phyloP scores from a whole-genome alignment of 306 rosid genomes.

The Gynostemma pentaphyllum region DNA sequence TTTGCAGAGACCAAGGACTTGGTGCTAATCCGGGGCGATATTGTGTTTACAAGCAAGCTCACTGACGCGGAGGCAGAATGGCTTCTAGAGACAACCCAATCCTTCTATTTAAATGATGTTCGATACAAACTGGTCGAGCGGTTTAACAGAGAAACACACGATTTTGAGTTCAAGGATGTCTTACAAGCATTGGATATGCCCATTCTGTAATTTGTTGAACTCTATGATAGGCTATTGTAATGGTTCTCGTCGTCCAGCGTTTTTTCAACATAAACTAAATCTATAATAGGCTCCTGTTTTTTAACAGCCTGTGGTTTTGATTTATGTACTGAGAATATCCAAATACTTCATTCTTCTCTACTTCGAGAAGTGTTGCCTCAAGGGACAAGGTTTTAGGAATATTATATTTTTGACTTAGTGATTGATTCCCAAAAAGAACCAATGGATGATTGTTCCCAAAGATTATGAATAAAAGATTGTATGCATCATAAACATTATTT shows the following conservation, averaged over 20 bases:
- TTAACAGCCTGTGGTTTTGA: not conserved
- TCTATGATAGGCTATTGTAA: not conserved
- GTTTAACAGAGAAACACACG: slow-evolving; percentile 74
- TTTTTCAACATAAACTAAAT: not conserved
- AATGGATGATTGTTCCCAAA: not conserved
- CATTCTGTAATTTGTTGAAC: slow-evolving; percentile 22
- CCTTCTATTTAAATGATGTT: slow-evolving; percentile 68
- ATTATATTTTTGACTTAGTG: not conserved
- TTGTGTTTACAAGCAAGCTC: slow-evolving; percentile 74
- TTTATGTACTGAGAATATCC: not conserved
- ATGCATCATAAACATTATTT: not conserved
- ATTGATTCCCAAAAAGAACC: no score
- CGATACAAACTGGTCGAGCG: slow-evolving; percentile 73
- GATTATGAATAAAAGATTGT: not conserved
- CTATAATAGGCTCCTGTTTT: not conserved
- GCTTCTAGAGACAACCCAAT: slow-evolving; percentile 69
- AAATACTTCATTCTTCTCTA: not conserved
- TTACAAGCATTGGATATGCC: slow-evolving; percentile 76
- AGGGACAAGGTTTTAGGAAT: not conserved
- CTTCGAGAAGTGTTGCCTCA: not conserved
- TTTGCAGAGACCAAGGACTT: slow-evolving; percentile 80
- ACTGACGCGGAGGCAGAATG: slow-evolving; percentile 68
- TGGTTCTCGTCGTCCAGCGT: not conserved
- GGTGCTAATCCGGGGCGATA: slow-evolving; percentile 77
- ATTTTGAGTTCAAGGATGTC: slow-evolving; percentile 87